Percentiles rank a stretch among this genome's conserved stretches.
Conservation (phyloP, 2,329 filamentous ascomycete genomes). For the Pochonia chlamydosporia region DNA sequence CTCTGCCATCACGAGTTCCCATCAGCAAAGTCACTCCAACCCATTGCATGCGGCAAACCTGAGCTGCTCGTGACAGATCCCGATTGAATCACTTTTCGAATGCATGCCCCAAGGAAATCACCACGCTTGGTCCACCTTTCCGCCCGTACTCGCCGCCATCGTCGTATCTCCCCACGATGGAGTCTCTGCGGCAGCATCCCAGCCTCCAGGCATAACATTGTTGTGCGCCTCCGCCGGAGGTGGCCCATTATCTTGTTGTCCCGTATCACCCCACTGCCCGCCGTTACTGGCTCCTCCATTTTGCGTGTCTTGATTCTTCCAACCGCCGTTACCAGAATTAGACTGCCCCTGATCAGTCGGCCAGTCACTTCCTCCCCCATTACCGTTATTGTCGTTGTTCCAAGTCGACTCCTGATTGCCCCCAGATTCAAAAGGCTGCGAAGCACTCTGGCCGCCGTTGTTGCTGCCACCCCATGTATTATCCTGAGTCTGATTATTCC, state of each 20-base stretch:
- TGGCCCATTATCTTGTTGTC: neutral
- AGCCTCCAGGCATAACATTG: slow-evolving; percentile 28
- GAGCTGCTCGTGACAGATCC: no score
- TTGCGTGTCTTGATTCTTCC: neutral
- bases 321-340: neutral
- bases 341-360: neutral
- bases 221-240: neutral
- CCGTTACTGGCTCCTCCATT: neutral
- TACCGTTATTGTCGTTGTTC: slow-evolving; percentile 1
- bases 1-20: no score
- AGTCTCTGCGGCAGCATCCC: slow-evolving; percentile 14
- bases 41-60: neutral
- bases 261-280: neutral
- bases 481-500: neutral
- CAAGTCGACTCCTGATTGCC: neutral
- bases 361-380: neutral
- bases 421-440: neutral
- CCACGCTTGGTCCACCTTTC: slow-evolving; percentile 13
- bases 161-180: slow-evolving; percentile 24
- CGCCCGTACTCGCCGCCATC: slow-evolving; percentile 25
- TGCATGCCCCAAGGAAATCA: no score
- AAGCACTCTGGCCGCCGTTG: neutral
- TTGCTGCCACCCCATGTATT: neutral
- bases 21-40: neutral
- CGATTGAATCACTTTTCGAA: no score